Evolutionary conservation across 768 basidiomycete species (phyloP), one percentile per base, ranked within the genome.

Genomic region (Rhodosporidiobolus odoratus): DNA sequence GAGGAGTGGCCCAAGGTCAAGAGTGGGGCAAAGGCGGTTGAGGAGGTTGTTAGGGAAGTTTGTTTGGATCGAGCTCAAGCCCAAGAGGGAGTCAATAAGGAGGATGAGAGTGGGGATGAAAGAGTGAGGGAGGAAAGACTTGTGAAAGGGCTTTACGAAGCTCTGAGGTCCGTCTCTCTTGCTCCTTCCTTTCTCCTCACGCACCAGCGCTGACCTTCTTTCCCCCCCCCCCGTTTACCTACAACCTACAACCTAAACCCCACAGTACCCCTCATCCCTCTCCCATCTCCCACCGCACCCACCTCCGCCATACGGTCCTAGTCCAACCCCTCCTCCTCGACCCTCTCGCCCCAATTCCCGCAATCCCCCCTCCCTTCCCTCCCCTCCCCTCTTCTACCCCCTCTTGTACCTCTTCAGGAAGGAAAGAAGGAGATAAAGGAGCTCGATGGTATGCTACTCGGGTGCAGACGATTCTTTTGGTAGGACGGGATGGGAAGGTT

Each of bases 1-100:
- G 47, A 73, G 41, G 78, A 78, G 37, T 80, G 79, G 78, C 78
- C 78, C 1, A 81, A 81, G 63, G 80, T 81, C 37, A 47, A 63
- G 32, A 66, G 76, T 4, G 80, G 80, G 12, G 59, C 77, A 17
- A 34, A 48, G 34, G 50, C 69, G 47, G 75, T 81, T 65, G 71
- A 53, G 34, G n/a, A 38, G 27, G 64, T 62, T 10, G 47, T 79
- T 8, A 17, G 38, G 25, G 9, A 17, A 17, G 32, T 21, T n/a
- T n/a, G n/a, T n/a, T n/a, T n/a, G n/a, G n/a, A n/a, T n/a, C n/a
- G n/a, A n/a, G n/a, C n/a, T n/a, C n/a, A n/a, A n/a, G n/a, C n/a
- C n/a, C n/a, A n/a, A n/a, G n/a, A n/a, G n/a, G n/a, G n/a, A n/a
- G n/a, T n/a, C n/a, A n/a, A n/a, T n/a, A n/a, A n/a, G 9, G 21